Percentiles rank a stretch among this genome's conserved stretches.
phyloP scores from a whole-genome alignment of 1,284 basidiomycete species.

The Pseudozyma sp. region DNA sequence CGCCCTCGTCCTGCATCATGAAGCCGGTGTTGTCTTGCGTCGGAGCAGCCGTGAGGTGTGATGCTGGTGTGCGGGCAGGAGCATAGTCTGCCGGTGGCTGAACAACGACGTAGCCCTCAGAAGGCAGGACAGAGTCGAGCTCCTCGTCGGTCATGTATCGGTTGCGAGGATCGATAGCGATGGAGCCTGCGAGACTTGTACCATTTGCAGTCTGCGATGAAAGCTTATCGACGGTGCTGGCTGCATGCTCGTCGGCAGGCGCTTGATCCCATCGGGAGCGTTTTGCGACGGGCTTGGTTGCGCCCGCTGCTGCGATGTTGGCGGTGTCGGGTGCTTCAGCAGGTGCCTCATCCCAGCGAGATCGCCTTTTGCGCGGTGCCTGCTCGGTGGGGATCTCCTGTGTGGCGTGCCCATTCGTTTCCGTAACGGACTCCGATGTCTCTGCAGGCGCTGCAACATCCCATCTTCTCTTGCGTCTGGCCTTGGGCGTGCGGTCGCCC shows the following conservation, averaged over 20 bases:
- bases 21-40: constrained; percentile 83
- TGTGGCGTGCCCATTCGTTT: constrained; percentile 12
- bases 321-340: constrained; percentile 71
- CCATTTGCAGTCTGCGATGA: constrained; percentile 14
- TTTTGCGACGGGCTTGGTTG: constrained; percentile 70
- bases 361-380: constrained; percentile 86
- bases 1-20: constrained; percentile 93
- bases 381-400: constrained; percentile 27
- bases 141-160: constrained; percentile 95
- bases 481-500: constrained; percentile 72
- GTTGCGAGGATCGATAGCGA: constrained; percentile 82
- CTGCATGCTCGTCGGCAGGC: constrained; percentile 68
- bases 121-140: constrained; percentile 88
- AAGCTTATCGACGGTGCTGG: background rate
- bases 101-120: constrained; percentile 88
- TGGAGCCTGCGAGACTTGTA: constrained; percentile 1
- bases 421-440: constrained; percentile 71
- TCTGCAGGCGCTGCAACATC: constrained; percentile 77
- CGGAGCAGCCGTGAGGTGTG: constrained; percentile 75
- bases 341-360: constrained; percentile 88
- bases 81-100: constrained; percentile 94
- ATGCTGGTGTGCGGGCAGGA: constrained; percentile 79
- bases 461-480: constrained; percentile 87
- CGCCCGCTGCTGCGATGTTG: constrained; percentile 74
- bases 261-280: constrained; percentile 98